Evolutionary conservation across 2,329 filamentous ascomycete genomes (phyloP), one percentile per base, ranked within the genome.

Genomic region (Metarhizium brunneum): DNA sequence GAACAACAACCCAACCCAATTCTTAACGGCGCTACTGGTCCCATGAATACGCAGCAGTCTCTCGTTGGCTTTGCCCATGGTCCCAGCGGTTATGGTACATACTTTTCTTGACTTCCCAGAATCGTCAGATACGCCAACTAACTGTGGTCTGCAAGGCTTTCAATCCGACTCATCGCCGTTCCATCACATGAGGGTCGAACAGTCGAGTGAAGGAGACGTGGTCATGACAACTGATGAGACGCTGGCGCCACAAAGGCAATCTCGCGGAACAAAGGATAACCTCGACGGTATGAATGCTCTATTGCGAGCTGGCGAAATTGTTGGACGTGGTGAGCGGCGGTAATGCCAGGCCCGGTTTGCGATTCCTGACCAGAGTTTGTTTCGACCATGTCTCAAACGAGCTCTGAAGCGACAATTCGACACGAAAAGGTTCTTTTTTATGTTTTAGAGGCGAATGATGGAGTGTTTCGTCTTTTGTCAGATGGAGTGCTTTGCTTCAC

Each of bases 271-370:
- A 3, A 68, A 62, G 50, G 50, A 56, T 10, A 65, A 65, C 3
- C 67, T 84, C 20, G 81, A 85, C 58, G 81, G 82, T 2, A 81
- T 85, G 69, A 82, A 74, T 57, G 82, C 82, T 6, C 68, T 85
- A 11, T 65, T 85, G 2, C 74, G 73, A 58, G 82, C 82, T 10
- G 80, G 81, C 36, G 81, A 84, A 61, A 80, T 85, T 58, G 79
- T 84, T 43, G 77, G 78, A 56, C 74, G 75, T 47, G 69, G 73
- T 53, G 59, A 61, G 53, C 61, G 60, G 50, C 54, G 61, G 30
- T 62, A 61, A 57, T 60, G 53, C 60, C 20, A 1, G 51, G 16
- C 18, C 45, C 16, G 2, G 13, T 18, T 51, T 18, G 16, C 8
- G n/a, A 20, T 6, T 3, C 42, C 29, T 11, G 7, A 35, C 36